A percentile compares a stretch with the other conserved stretches of the same genome.
These are phyloP conservation scores for Corynascus novoguineensis DNA, from an alignment of 495 filamentous ascomycete species.

Conservation along the genomic window DNA sequence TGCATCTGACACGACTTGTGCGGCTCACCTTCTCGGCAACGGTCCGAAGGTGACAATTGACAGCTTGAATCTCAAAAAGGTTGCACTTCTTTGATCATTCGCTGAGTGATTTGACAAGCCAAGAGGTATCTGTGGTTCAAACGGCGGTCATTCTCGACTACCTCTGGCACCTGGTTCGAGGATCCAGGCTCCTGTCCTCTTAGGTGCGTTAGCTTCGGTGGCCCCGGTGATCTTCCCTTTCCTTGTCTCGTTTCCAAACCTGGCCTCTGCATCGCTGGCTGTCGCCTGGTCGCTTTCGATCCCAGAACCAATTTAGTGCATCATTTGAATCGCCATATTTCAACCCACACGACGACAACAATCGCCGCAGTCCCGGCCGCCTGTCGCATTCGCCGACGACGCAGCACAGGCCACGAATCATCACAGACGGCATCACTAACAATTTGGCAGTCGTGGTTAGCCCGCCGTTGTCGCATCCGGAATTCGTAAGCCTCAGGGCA, in stretches of 20 bases:
- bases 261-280: neutral
- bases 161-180: constrained; percentile 6
- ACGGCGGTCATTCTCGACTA: neutral
- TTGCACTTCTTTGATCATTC: neutral
- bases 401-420: constrained; percentile 1
- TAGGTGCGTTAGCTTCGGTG: constrained; percentile 17
- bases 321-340: neutral
- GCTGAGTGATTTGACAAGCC: neutral
- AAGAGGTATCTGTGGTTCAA: neutral
- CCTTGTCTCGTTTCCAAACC: constrained; percentile 1
- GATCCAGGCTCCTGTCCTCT: constrained; percentile 1
- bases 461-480: neutral
- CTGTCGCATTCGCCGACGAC: neutral
- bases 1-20: constrained; percentile 14
- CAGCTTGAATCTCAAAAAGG: neutral
- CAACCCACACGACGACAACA: neutral
- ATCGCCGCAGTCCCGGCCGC: neutral
- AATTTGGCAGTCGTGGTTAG: constrained; percentile 6
- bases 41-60: neutral
- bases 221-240: constrained; percentile 5
- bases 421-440: neutral
- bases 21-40: constrained; percentile 10
- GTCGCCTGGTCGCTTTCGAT: neutral
- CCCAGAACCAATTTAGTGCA: neutral
- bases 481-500: neutral